A percentile compares a stretch with the other conserved stretches of the same genome.
Conservation (phyloP, 169 alveolate species). For the Plasmodium sp. region DNA sequence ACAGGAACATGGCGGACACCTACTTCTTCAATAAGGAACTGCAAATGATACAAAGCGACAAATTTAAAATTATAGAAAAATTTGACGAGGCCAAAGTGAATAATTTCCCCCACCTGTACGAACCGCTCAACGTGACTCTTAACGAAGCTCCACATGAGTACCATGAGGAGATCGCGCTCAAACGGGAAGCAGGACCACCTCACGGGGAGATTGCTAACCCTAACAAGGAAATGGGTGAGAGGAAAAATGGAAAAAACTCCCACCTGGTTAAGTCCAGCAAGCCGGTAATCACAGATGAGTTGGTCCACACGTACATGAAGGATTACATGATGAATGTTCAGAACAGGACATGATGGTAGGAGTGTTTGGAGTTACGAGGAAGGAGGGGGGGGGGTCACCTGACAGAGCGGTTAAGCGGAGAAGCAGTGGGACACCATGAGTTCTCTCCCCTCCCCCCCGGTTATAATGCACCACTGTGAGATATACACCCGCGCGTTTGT, state of each 20-base stretch:
- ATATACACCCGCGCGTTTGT: neutral
- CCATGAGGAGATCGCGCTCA: neutral
- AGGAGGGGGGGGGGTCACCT: neutral
- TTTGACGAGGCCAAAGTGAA: slow-evolving; percentile 29
- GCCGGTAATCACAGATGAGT: slow-evolving; percentile 31
- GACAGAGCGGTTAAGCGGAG: neutral
- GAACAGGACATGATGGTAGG: neutral
- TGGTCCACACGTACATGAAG: slow-evolving; percentile 48
- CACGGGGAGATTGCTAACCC: neutral
- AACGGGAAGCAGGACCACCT: neutral
- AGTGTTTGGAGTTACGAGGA: neutral
- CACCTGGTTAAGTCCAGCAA: slow-evolving; percentile 1
- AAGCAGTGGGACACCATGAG: neutral
- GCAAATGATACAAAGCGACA: slow-evolving; percentile 48
- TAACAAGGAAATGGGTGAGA: neutral
- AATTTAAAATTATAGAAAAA: slow-evolving; percentile 60
- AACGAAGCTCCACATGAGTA: slow-evolving; percentile 4
- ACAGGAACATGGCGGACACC: slow-evolving; percentile 49
- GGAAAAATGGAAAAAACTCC: neutral
- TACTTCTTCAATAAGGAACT: slow-evolving; percentile 43
- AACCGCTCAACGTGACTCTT: slow-evolving; percentile 44
- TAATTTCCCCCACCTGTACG: slow-evolving; percentile 42
- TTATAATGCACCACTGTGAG: neutral
- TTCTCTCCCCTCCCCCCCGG: neutral
- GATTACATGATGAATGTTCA: slow-evolving; percentile 60